Conservation (phyloP, 192 early-diverging fungal species). For the Diversispora epigaea region DNA sequence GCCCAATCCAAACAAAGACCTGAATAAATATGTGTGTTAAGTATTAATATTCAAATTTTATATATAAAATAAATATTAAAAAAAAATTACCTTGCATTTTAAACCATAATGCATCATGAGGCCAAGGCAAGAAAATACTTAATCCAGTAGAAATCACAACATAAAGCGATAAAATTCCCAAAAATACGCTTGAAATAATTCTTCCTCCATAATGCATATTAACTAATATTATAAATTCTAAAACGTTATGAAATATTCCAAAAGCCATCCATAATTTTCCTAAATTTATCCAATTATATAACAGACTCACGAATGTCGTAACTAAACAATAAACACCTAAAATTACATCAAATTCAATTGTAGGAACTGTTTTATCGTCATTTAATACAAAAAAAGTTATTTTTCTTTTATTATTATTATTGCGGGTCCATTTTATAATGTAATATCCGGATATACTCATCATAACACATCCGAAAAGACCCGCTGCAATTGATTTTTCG, state of each 20-base stretch:
- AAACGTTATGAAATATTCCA: slow-evolving; percentile 36
- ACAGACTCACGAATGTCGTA: slow-evolving; percentile 11
- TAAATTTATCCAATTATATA: slow-evolving; percentile 37
- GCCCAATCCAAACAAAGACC: slow-evolving; percentile 39
- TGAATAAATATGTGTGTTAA: too few relatives aligned
- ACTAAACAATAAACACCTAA: background rate
- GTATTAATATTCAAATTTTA: too few relatives aligned
- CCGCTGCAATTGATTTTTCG: too few relatives aligned
- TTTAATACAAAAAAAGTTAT: too few relatives aligned
- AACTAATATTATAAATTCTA: slow-evolving; percentile 42
- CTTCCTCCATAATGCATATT: slow-evolving; percentile 38
- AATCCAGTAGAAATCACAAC: slow-evolving; percentile 28
- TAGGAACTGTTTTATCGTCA: too few relatives aligned
- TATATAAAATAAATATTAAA: too few relatives aligned
- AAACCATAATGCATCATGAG: slow-evolving; percentile 41
- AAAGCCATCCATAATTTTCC: slow-evolving; percentile 42
- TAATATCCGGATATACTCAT: too few relatives aligned
- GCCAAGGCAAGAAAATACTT: slow-evolving; percentile 40
- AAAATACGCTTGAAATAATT: slow-evolving; percentile 33
- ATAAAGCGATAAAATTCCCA: slow-evolving; percentile 35
- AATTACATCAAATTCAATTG: too few relatives aligned
- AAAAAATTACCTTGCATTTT: slow-evolving; percentile 35
- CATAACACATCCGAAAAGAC: too few relatives aligned
- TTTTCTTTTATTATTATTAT: too few relatives aligned
- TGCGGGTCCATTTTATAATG: too few relatives aligned